Base-by-base conservation (phyloP, 179 eudicot species). In the Pouteria campechiana region DNA sequence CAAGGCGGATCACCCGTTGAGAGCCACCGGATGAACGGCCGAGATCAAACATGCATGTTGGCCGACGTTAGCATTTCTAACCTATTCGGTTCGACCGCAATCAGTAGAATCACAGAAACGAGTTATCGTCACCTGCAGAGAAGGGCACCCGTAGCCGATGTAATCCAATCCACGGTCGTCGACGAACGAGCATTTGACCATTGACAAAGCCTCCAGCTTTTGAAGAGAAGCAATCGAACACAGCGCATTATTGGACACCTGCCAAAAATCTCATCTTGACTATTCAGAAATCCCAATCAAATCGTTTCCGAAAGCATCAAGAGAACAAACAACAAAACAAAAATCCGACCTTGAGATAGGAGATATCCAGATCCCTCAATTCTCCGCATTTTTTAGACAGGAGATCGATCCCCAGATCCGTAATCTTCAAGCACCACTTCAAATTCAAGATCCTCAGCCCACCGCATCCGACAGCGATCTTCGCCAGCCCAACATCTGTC, bases 371-470 rank as follows among this genome's bases (percentile, higher is more conserved):
- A 17, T 52, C 65, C 29, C 47, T 81, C 61, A 84, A 55, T 3
- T 35, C 20, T 5, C 42, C 15, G 36, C 87, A 81, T 51, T 81
- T 81, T 45, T 73, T 81, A 11, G 73, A 48, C 36, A 84, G 54
- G 28, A 84, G 71, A 39, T 67, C 73, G 52, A 84, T 37, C 19
- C 95, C 95, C 37, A 84, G 44, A 64, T 84, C 92, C 54, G 75
- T 77, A 17, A 84, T 70, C 46, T 78, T 87, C 52, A 78, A 40
- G 38, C 95, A 84, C 95, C 95, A 84, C 41, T 68, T 84, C 75
- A 84, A 50, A 48, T 83, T 77, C 12, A 84, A 29, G 29, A 28
- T 66, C 81, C 81, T 75, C 36, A 84, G 63, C 3, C 52, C 36
- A 0, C 41, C 52, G 33, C 95, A 84, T 9, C 81, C 81, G 7